Evolutionary conservation across 495 filamentous ascomycete genomes (phyloP).

Genomic region (Tirmania nivea): DNA sequence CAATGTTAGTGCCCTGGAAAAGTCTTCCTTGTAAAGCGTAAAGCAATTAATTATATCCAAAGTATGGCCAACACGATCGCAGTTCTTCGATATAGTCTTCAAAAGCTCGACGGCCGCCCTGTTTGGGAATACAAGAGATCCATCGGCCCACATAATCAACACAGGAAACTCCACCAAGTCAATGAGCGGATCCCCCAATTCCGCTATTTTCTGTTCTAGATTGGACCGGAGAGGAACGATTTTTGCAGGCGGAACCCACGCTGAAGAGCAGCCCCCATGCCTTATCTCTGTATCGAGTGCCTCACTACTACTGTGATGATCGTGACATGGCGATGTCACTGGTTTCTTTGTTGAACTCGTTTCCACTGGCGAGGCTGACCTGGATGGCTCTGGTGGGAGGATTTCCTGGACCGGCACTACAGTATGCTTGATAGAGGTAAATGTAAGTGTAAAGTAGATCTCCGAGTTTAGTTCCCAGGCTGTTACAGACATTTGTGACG

Average conservation of each 20-base stretch:
- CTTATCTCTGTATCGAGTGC: no score
- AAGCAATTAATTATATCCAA: conserved; percentile 31
- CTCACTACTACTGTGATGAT: no score
- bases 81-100: conserved; percentile 5
- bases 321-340: conserved; percentile 13
- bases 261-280: conserved; percentile 2
- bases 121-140: conserved; percentile 42
- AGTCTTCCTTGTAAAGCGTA: conserved; percentile 38
- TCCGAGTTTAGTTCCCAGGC: conserved; percentile 37
- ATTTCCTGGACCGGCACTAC: neutral
- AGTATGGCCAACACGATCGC: conserved; percentile 25
- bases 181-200: conserved; percentile 49
- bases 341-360: conserved; percentile 31
- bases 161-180: conserved; percentile 46
- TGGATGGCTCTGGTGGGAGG: conserved; percentile 10
- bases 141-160: conserved; percentile 51
- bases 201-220: conserved; percentile 37
- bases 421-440: conserved; percentile 28
- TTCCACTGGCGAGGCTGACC: conserved; percentile 15
- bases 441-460: conserved; percentile 43
- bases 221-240: neutral
- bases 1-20: conserved; percentile 30
- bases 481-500: conserved; percentile 45
- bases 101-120: conserved; percentile 24
- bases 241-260: conserved; percentile 30